These are phyloP conservation scores for Amborella trichopoda DNA, from an alignment of 164 flowering plant genomes.

Conservation along the genomic window DNA sequence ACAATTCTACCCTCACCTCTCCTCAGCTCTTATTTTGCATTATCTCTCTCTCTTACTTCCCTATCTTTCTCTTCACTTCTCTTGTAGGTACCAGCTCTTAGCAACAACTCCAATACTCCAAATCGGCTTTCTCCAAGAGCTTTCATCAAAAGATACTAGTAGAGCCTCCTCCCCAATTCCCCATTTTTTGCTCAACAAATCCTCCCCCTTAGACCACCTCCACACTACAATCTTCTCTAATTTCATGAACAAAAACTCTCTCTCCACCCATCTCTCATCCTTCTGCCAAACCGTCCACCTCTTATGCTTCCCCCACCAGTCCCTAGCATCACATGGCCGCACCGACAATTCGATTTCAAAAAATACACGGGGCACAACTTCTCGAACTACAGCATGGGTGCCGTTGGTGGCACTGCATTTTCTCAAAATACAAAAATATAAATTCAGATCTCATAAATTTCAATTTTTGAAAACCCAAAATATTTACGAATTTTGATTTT, in stretches of 20 bases:
- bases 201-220: conserved; percentile 51
- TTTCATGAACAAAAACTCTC: conserved; percentile 38
- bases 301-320: conserved; percentile 62
- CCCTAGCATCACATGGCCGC: conserved; percentile 40
- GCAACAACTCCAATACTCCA: background rate
- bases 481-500: too few species aligned
- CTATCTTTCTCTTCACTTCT: too few species aligned
- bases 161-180: conserved; percentile 43
- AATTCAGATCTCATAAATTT: too few species aligned
- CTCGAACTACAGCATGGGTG: conserved; percentile 57
- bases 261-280: conserved; percentile 33
- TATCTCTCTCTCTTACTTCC: too few species aligned
- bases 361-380: conserved; percentile 41
- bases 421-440: too few species aligned
- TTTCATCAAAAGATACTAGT: conserved; percentile 65
- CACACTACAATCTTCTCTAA: conserved; percentile 40
- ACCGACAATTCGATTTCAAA: conserved; percentile 23
- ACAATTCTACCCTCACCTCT: too few species aligned
- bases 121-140: conserved; percentile 76
- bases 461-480: too few species aligned
- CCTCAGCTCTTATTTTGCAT: too few species aligned
- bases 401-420: conserved; percentile 35
- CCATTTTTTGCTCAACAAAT: conserved; percentile 47
- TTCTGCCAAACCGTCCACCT: conserved; percentile 67
- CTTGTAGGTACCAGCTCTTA: too few species aligned